Evolutionary conservation across 1,284 basidiomycete species (phyloP).

Genomic region (Cryptococcus deneoformans): DNA sequence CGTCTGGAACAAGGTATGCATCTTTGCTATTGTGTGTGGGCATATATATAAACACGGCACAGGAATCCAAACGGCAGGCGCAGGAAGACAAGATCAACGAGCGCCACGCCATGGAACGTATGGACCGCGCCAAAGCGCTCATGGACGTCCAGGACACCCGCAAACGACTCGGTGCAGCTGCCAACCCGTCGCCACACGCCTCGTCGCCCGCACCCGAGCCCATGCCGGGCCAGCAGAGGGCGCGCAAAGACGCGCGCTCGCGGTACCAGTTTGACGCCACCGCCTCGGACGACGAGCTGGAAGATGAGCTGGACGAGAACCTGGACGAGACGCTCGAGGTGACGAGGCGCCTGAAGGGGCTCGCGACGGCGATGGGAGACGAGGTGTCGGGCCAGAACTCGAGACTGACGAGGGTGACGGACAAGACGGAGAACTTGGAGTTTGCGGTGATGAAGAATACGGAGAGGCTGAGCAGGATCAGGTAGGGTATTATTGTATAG

Average conservation of each 20-base stretch:
- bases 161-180: conserved; percentile 74
- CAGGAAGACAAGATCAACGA: conserved; percentile 84
- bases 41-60: too few relatives aligned
- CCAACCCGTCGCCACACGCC: conserved; percentile 51
- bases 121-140: conserved; percentile 80
- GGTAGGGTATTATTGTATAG: conserved; percentile 15
- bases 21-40: background rate
- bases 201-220: conserved; percentile 15
- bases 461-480: conserved; percentile 46
- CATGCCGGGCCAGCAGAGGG: conserved; percentile 33
- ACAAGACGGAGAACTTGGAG: conserved; percentile 51
- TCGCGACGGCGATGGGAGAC: conserved; percentile 64
- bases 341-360: conserved; percentile 75
- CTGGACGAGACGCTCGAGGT: conserved; percentile 82
- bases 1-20: conserved; percentile 72
- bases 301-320: conserved; percentile 80
- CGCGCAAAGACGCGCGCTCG: conserved; percentile 66
- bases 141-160: conserved; percentile 83
- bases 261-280: conserved; percentile 94
- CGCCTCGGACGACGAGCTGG: conserved; percentile 87
- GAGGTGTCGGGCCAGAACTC: conserved; percentile 49
- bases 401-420: conserved; percentile 46
- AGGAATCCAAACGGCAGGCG: conserved; percentile 81
- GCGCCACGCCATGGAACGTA: conserved; percentile 85
- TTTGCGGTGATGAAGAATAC: conserved; percentile 49